Conservation (phyloP, 176 grass and related monocot genomes). For the Saccharum officinarum region DNA sequence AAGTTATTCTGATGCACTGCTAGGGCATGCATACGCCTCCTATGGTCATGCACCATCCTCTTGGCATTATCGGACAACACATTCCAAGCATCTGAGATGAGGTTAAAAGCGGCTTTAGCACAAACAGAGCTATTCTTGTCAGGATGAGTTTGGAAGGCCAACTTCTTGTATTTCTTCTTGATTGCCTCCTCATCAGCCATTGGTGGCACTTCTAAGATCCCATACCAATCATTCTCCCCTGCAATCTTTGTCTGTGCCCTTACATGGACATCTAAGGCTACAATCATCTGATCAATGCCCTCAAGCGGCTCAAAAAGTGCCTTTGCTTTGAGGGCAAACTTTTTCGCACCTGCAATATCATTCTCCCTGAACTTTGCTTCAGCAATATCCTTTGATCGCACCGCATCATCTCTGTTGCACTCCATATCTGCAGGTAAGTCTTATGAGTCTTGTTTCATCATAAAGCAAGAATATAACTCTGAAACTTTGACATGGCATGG, state of each 20-base stretch:
- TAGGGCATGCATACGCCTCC: constrained; percentile 29
- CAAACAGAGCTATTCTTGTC: constrained; percentile 72
- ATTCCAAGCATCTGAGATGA: constrained; percentile 70
- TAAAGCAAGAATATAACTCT: not conserved
- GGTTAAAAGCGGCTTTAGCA: constrained; percentile 58
- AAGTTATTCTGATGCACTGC: constrained; percentile 13
- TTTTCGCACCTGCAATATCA: constrained; percentile 52
- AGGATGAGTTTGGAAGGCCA: constrained; percentile 70
- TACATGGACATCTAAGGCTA: constrained; percentile 55
- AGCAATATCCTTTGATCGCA: constrained; percentile 58
- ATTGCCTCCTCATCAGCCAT: constrained; percentile 51
- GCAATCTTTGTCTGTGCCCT: constrained; percentile 44
- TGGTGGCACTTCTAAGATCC: constrained; percentile 41
- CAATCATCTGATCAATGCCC: constrained; percentile 66
- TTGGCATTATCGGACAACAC: constrained; percentile 54
- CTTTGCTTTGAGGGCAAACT: constrained; percentile 66
- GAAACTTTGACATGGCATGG: not conserved
- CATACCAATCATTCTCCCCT: constrained; percentile 67
- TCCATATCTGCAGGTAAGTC: constrained; percentile 51
- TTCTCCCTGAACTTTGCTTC: constrained; percentile 62
- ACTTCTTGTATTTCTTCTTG: constrained; percentile 72
- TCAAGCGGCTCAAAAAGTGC: constrained; percentile 52
- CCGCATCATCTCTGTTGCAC: constrained; percentile 59
- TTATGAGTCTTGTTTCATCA: constrained; percentile 29
- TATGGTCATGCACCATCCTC: constrained; percentile 52